Percentiles rank a stretch among this genome's conserved stretches.
phyloP scores from a whole-genome alignment of 148 eudicot genomes.

The Cornus kousa region DNA sequence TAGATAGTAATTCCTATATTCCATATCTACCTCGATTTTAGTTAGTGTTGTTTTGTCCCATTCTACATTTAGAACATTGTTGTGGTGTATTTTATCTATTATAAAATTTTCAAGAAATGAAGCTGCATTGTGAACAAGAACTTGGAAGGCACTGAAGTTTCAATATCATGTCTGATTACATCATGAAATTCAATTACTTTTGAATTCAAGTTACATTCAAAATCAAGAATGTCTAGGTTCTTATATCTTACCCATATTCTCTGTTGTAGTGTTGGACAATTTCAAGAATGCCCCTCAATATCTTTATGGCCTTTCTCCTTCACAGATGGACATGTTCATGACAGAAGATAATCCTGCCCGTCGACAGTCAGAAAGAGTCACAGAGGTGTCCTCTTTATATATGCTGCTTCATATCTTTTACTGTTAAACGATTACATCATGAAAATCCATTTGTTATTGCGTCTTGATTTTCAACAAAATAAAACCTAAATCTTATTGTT shows the following conservation, averaged over 20 bases:
- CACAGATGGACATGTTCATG: constrained; percentile 89
- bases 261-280: constrained; percentile 69
- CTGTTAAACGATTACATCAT: not conserved
- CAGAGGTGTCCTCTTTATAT: constrained; percentile 50
- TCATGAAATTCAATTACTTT: not conserved
- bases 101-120: no score
- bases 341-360: constrained; percentile 72
- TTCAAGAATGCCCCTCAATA: constrained; percentile 61
- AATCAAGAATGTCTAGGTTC: not conserved
- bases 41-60: not conserved
- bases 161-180: not conserved
- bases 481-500: not conserved
- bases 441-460: constrained; percentile 9
- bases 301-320: constrained; percentile 75
- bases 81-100: no score
- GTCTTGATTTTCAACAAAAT: not conserved
- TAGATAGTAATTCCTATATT: not conserved
- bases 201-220: not conserved
- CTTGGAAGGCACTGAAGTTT: constrained; percentile 1
- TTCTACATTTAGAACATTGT: not conserved
- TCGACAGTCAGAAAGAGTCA: constrained; percentile 63
- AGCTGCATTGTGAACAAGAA: not conserved
- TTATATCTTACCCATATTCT: not conserved
- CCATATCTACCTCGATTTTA: no score
- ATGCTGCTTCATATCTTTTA: not conserved